Percentiles rank a stretch among this genome's conserved stretches.
phyloP scores from a whole-genome alignment of 345 rosid species.

The Linum tenue region DNA sequence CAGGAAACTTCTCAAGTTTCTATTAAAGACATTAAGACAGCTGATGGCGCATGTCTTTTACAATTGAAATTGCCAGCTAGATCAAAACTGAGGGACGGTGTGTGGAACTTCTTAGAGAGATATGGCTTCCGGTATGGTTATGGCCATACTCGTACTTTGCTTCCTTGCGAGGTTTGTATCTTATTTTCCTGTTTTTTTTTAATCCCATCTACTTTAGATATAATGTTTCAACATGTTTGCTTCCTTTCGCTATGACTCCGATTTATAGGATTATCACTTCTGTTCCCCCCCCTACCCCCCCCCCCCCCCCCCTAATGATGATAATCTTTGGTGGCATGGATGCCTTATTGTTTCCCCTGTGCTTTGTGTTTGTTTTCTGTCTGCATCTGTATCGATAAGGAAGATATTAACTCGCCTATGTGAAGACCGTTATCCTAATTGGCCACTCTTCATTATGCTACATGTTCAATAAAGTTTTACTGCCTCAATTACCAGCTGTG shows the following conservation, averaged over 20 bases:
- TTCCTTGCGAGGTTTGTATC: constrained; percentile 79
- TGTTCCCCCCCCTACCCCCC: no score
- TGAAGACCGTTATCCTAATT: background rate
- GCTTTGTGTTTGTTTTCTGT: background rate
- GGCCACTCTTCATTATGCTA: background rate
- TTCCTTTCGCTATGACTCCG: no score
- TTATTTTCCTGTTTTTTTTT: background rate
- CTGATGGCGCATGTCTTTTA: constrained; percentile 58
- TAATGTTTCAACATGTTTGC: background rate
- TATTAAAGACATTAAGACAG: constrained; percentile 37
- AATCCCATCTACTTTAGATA: constrained; percentile 5
- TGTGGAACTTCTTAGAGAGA: constrained; percentile 80
- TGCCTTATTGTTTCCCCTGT: no score
- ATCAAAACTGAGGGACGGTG: constrained; percentile 26
- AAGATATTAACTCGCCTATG: background rate
- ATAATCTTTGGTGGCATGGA: no score
- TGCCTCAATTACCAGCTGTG: background rate
- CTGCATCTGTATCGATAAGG: background rate
- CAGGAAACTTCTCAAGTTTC: constrained; percentile 69
- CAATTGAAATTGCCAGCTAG: constrained; percentile 63
- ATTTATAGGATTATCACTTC: no score
- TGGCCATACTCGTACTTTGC: constrained; percentile 41
- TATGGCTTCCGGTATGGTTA: constrained; percentile 83
- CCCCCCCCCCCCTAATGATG: no score
- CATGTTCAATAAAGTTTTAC: background rate